Evolutionary conservation across 2,329 filamentous ascomycete species (phyloP), one percentile per base, ranked within the genome.

Genomic region (Aspergillus bombycis): DNA sequence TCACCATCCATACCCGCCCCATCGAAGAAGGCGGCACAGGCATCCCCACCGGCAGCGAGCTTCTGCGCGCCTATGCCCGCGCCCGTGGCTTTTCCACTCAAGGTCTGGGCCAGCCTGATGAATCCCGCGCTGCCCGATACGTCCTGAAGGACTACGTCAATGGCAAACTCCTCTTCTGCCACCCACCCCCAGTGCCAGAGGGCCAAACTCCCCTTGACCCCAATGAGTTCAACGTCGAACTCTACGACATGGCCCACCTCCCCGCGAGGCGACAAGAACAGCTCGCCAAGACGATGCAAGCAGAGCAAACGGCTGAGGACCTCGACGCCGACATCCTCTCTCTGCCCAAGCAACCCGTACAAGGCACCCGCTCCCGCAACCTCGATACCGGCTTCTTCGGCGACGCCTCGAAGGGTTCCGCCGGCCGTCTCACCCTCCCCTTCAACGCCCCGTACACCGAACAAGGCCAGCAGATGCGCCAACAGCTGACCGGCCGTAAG

Each of bases 141-240:
- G 85, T 99, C 19, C 86, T 99, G 30, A 99, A 99, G 77, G 95
- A 99, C 80, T 99, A 98, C 74, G 95, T 99, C 70, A 96, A 91
- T 75, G 95, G 95, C 66, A 98, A 97, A 80, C 86, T 99, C 0
- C 86, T 98, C 7, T 98, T 91, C 81, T 95, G 93, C 69, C 90
- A 94, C 72, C 94, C 95, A 5, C 95, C 95, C 0, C 94, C 94
- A 0, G 58, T 66, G 3, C 61, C 82, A 2, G 75, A 76, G 41
- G 72, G 71, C 53, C 67, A 74, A 54, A 66, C 72, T 1, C 69
- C 71, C n/a, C 87, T 91, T 45, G 91, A 97, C 70, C 82, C 88
- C 0, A 81, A 82, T 56, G 87, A 90, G 60, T 99, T 98, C 84
- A 99, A 99, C 80, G 83, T 84, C 57, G 94, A 96, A 63, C 88